phyloP scores from a whole-genome alignment of 2,329 filamentous ascomycete genomes.

The Pezicula radicicola region DNA sequence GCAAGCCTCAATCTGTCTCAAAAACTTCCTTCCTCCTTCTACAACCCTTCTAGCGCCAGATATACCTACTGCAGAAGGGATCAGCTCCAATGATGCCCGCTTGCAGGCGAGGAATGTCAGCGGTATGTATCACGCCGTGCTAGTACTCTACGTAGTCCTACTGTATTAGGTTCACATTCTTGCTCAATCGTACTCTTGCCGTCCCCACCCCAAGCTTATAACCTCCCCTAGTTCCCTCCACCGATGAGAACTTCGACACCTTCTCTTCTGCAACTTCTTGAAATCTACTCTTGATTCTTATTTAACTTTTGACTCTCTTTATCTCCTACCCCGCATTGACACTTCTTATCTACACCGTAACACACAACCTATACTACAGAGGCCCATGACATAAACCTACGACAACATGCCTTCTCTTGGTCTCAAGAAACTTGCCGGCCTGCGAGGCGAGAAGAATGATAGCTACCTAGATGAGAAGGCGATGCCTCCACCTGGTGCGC shows the following conservation, averaged over 20 bases:
- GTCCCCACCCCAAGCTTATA: conserved; percentile 9
- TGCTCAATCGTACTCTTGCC: background rate
- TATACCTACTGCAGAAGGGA: background rate
- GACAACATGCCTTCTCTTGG: background rate
- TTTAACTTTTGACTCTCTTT: too few species aligned
- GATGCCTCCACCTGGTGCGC: background rate
- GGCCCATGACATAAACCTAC: background rate
- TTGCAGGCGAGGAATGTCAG: too few species aligned
- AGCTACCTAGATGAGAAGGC: conserved; percentile 3
- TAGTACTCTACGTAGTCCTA: too few species aligned
- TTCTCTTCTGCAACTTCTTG: too few species aligned
- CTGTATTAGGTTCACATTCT: background rate
- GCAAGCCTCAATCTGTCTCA: too few species aligned
- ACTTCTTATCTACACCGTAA: background rate
- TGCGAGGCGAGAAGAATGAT: conserved; percentile 8
- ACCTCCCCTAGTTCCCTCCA: too few species aligned
- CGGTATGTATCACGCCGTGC: too few species aligned
- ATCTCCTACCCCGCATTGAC: background rate
- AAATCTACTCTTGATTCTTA: too few species aligned
- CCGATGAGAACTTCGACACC: too few species aligned
- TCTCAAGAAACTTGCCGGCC: conserved; percentile 11
- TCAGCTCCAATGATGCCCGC: background rate
- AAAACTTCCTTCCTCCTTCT: conserved; percentile 9
- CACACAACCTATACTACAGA: background rate
- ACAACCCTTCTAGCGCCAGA: conserved; percentile 8